Base-by-base conservation (phyloP, 371 early-diverging fungal genomes). In the Parasitella parasitica region DNA sequence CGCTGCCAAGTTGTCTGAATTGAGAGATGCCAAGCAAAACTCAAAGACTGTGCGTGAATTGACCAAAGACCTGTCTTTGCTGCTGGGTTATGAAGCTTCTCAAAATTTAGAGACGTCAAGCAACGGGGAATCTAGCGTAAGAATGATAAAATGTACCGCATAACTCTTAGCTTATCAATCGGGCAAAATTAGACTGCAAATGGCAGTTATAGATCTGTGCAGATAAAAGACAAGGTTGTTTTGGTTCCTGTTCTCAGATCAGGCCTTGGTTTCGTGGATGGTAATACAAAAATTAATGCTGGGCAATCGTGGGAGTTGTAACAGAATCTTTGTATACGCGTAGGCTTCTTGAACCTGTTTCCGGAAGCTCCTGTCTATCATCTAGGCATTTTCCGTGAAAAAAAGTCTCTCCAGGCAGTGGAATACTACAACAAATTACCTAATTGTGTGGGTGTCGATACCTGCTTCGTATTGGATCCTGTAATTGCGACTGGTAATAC, bases 381-480 rank as follows among this genome's bases (percentile, higher is more conserved):
- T 73, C 64, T 95, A 27, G 94, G 95, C 16, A 70, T 94, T 27
- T 95, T 86, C 76, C 79, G 94, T 61, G 95, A 94, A 73, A 89
- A 91, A 76, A 57, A 81, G 3, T 88, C 94, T 3, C 75, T 91
- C 43, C 86, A 89, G 59, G 95, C 95, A 5, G 94, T 95, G n/a
- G 95, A 95, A 69, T 95, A 95, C 73, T 95, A 93, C 81, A 95
- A 94, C 78, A 95, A 94, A 71, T 73, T 95, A 27, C 95, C 95
- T 6, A 63, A 71, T n/a, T n/a, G n/a, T 24, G 65, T 68, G 4
- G 76, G 81, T 27, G 81, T 91, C 4, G 89, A 93, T 57, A 61
- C 84, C 18, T 92, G 92, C 41, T 75, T 88, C 62, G 85, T 94
- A 12, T 57, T 95, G 26, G 95, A 95, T 69, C 95, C 94, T 16